Conservation (phyloP, 805 yeast genomes). For the Saccharomycopsis fermentans region DNA sequence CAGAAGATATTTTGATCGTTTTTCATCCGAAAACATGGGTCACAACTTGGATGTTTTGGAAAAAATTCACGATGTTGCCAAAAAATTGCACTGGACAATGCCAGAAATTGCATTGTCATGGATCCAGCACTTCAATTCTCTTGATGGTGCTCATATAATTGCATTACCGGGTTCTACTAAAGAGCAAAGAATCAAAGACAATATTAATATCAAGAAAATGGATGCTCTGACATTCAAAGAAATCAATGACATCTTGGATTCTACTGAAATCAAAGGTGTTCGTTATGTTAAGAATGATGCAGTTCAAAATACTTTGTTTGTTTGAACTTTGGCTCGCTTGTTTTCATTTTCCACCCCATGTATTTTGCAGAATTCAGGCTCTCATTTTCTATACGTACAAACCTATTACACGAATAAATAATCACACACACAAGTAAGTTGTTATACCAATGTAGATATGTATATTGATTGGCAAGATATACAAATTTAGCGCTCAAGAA, state of each 20-base stretch:
- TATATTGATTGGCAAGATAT: no score
- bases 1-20: slow-evolving; percentile 43
- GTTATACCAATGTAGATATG: no score
- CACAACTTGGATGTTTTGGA: slow-evolving; percentile 43
- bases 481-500: no score
- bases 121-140: slow-evolving; percentile 35
- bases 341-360: background rate
- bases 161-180: slow-evolving; percentile 80
- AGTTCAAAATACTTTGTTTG: background rate
- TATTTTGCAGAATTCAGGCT: no score
- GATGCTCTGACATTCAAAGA: slow-evolving; percentile 47
- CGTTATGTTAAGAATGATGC: slow-evolving; percentile 30
- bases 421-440: no score
- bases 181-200: slow-evolving; percentile 48
- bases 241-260: slow-evolving; percentile 36
- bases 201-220: slow-evolving; percentile 38
- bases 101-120: slow-evolving; percentile 70
- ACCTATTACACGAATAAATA: no score
- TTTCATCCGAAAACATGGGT: slow-evolving; percentile 44
- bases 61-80: slow-evolving; percentile 40
- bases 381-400: no score
- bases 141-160: slow-evolving; percentile 29
- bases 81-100: slow-evolving; percentile 34
- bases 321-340: background rate
- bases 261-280: slow-evolving; percentile 41